Evolutionary conservation across 495 filamentous ascomycete genomes (phyloP), one percentile per base, ranked within the genome.

Genomic region (Hypoxylon lenormandii): DNA sequence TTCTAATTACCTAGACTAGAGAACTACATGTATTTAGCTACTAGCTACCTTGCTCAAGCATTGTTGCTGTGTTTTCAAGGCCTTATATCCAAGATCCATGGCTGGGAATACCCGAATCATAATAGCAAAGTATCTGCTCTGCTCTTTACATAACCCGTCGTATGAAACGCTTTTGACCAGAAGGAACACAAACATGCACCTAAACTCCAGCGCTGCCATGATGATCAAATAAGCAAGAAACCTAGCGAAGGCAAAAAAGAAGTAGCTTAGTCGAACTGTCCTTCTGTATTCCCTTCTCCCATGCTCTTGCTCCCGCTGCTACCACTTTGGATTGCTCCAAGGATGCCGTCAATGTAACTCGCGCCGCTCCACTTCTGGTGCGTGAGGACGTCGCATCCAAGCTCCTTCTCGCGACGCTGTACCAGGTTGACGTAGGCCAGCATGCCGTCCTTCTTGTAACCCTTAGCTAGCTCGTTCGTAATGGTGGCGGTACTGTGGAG

Each of bases 291-390:
- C 0, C 91, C 91, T 55, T 91, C 89, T 0, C 91, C 91, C 91
- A 94, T 92, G 75, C 90, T 90, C 83, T 87, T 92, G 74, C 85
- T 92, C 49, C 86, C 84, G 66, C 88, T 91, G 77, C 91, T 97
- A 11, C 95, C 94, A 72, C 91, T 97, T 80, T 96, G 92, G 64
- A 98, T 94, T 1, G 91, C 88, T 1, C 94, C 94, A 30, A 98
- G 72, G 33, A 98, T 95, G 2, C 93, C 94, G 80, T 98, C 95
- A 60, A 98, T 89, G 74, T 97, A 97, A 15, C 82, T 82, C 0
- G 95, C 95, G 10, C 95, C 95, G 72, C 93, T 97, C 94, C 95
- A 98, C 73, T 96, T 97, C 83, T 98, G 95, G 77, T 98, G 95
- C 30, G 94, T 98, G 60, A 98, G 82, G 13, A 98, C 95, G 74